Base-by-base conservation (phyloP, 345 rosid genomes). In the Citrus inodora region DNA sequence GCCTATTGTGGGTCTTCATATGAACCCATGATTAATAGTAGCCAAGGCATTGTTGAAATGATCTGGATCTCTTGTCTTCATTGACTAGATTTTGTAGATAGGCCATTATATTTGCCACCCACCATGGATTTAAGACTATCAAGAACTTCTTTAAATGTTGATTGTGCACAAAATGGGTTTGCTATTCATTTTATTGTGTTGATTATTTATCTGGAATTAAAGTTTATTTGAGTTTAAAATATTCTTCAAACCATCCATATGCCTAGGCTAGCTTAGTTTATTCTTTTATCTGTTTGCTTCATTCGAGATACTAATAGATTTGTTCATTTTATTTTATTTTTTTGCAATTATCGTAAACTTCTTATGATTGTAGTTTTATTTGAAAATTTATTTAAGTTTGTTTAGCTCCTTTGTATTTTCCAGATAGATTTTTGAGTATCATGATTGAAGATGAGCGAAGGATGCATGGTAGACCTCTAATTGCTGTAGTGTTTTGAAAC, bases 401-500 rank as follows among this genome's bases (percentile, higher is more conserved):
- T 76, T 66, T 11, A 68, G 74, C 77, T 59, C 33, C 55, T 64
- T 69, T 73, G 60, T 78, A 65, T 71, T 80, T 65, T 67, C 24
- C 65, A 70, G 69, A 71, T 25, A 6, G 61, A 79, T 53, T 42
- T 78, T 73, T 19, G 32, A 33, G 79, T 42, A 63, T 27, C 28
- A 53, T 74, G 42, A 73, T 28, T 35, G 9, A 63, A 75, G 51
- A 22, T 72, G 53, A 51, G 78, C 48, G 70, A 68, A 24, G 64
- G 38, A 51, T 71, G 80, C 61, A 27, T 85, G 72, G 69, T 24
- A 53, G 80, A 72, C 58, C 58, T 82, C 83, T 85, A 76, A 85
- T 83, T 64, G 48, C 67, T 85, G 64, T 73, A 22, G 37, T 77
- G 64, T 77, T 77, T 83, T 84, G 82, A 80, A 83, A 85, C 94